These are phyloP conservation scores for Capsella rubella DNA, from an alignment of 441 rosid genomes.

Conservation along the genomic window DNA sequence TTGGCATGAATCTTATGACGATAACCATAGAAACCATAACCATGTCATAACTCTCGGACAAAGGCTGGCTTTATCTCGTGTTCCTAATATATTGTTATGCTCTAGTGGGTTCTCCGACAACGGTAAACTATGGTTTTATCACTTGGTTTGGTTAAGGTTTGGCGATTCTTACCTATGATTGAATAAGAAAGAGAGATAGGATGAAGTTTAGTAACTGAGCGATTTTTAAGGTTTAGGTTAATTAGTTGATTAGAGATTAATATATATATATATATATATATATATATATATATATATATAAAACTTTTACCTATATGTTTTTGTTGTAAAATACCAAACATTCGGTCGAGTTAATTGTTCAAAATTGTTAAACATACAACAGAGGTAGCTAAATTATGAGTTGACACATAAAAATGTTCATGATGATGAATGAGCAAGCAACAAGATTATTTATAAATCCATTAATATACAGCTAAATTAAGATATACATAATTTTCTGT, in stretches of 20 bases:
- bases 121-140: slow-evolving; percentile 5
- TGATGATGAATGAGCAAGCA: too few species aligned
- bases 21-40: slow-evolving; percentile 38
- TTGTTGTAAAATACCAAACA: slow-evolving; percentile 22
- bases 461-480: too few species aligned
- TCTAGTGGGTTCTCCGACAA: neutral
- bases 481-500: too few species aligned
- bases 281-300: neutral
- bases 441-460: too few species aligned
- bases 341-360: slow-evolving; percentile 20
- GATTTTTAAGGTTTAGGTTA: slow-evolving; percentile 21
- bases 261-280: slow-evolving; percentile 6
- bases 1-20: neutral
- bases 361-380: slow-evolving; percentile 1
- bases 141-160: slow-evolving; percentile 10
- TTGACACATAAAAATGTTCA: neutral
- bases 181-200: slow-evolving; percentile 14
- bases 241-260: slow-evolving; percentile 9
- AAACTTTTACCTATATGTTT: neutral
- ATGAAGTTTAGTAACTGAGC: slow-evolving; percentile 31
- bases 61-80: slow-evolving; percentile 30
- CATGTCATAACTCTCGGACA: slow-evolving; percentile 38
- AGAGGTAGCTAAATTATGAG: neutral
- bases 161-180: slow-evolving; percentile 29
- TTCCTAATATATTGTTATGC: slow-evolving; percentile 1